Evolutionary conservation across 306 rosid species (phyloP).

Genomic region (Rubus parviflorus): DNA sequence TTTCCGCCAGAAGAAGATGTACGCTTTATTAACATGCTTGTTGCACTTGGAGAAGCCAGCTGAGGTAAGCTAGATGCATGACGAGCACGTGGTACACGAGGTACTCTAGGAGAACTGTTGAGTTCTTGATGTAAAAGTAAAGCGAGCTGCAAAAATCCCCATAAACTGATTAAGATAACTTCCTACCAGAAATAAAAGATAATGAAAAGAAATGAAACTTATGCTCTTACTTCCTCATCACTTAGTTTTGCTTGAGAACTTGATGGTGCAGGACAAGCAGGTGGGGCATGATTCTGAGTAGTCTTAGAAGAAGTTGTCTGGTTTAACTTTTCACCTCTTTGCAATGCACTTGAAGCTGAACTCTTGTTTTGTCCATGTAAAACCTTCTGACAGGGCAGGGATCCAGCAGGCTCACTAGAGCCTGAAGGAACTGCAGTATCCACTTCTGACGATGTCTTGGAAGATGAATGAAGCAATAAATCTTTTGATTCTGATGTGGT

Average conservation of each 20-base stretch:
- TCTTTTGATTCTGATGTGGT: conserved; percentile 53
- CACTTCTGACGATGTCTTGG: conserved; percentile 47
- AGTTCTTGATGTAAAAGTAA: conserved; percentile 91
- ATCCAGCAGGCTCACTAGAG: conserved; percentile 47
- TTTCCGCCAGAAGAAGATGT: conserved; percentile 68
- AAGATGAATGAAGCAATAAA: conserved; percentile 42
- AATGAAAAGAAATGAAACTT: conserved; percentile 18
- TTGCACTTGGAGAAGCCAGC: conserved; percentile 63
- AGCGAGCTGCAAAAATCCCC: conserved; percentile 60
- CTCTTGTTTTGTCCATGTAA: conserved; percentile 55
- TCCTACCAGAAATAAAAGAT: background rate
- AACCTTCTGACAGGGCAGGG: conserved; percentile 54
- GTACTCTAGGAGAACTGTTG: conserved; percentile 97
- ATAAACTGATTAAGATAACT: conserved; percentile 19
- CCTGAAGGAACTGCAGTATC: conserved; percentile 43
- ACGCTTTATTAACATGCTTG: conserved; percentile 79
- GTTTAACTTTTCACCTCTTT: conserved; percentile 65
- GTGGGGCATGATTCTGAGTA: conserved; percentile 57
- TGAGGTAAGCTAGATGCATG: conserved; percentile 80
- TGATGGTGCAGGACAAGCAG: conserved; percentile 53
- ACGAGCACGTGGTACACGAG: conserved; percentile 95
- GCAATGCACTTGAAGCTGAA: conserved; percentile 52
- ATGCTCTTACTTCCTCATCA: conserved; percentile 83
- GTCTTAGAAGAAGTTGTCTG: conserved; percentile 73
- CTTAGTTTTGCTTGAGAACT: conserved; percentile 69